Conservation (phyloP, 1,284 basidiomycete species). For the Sporisorium sorghi region DNA sequence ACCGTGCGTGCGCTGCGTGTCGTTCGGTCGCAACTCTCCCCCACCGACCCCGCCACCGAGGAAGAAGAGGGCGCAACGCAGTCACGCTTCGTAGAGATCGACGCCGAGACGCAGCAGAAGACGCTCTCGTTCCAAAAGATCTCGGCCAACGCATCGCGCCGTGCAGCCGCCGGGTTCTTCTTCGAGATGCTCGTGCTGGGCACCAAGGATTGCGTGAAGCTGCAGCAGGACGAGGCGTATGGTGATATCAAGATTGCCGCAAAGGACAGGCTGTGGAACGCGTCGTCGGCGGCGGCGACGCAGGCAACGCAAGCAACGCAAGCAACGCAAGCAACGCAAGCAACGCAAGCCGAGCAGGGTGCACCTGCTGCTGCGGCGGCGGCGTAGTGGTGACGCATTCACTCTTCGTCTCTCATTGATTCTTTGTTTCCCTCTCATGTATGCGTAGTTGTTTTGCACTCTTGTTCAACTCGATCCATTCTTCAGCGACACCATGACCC, state of each 20-base stretch:
- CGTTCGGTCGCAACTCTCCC: constrained; percentile 78
- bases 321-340: too few relatives aligned
- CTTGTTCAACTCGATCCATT: not conserved
- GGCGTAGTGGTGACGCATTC: not conserved
- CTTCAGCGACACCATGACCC: not conserved
- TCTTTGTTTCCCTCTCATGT: constrained; percentile 17
- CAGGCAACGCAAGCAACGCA: constrained; percentile 9
- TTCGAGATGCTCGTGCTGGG: constrained; percentile 95
- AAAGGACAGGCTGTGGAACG: constrained; percentile 78
- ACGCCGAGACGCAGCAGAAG: constrained; percentile 68
- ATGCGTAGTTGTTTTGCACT: constrained; percentile 15
- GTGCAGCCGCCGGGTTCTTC: constrained; percentile 94
- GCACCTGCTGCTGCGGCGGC: constrained; percentile 8
- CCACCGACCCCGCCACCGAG: constrained; percentile 60
- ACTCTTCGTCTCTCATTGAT: not conserved
- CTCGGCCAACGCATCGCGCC: constrained; percentile 83
- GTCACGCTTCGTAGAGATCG: constrained; percentile 34
- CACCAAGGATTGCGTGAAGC: constrained; percentile 86
- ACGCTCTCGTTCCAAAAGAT: constrained; percentile 79
- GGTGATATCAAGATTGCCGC: constrained; percentile 86
- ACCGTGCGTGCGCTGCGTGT: constrained; percentile 89
- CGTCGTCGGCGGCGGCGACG: constrained; percentile 21
- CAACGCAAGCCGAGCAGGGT: too few relatives aligned
- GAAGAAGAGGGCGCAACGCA: constrained; percentile 30
- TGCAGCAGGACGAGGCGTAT: constrained; percentile 79